Evolutionary conservation across 108 stramenopile species (phyloP), one percentile per base, ranked within the genome.

Genomic region (Skeletonema costatum): DNA sequence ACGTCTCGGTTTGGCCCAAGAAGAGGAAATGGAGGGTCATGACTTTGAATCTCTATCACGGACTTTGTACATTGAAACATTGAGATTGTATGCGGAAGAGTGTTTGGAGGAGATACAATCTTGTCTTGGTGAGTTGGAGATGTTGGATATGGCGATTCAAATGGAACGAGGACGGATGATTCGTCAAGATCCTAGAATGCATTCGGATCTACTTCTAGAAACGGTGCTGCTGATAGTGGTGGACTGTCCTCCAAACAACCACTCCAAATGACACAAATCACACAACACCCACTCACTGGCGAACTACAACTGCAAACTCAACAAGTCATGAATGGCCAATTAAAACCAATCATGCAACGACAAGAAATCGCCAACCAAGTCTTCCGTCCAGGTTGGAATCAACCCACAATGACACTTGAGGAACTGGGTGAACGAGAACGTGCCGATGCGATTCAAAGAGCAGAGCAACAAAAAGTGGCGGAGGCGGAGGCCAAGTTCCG

Each of bases 391-490:
- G 86, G 92, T 17, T 96, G 97, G 92, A 92, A 92, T 66, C 97
- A 87, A 69, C 98, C 98, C 6, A 99, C 98, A 39, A 97, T 99
- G 97, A 80, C 93, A 21, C 68, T 99, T 9, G 96, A 97, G 41
- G 97, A 98, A 72, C 78, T 98, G 46, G 98, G 87, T n/a, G 92
- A 97, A 33, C 59, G 84, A 7, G 98, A 99, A 85, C 74, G 90
- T 19, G 82, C 67, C 32, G 91, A 93, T 5, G 98, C 97, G 3
- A 86, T 92, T 46, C 89, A 86, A 66, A 78, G 96, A 41, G 88
- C 87, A n/a, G 85, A 75, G 30, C 73, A 82, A 13, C 93, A 95
- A 68, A 92, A 89, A n/a, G 74, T 79, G 66, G 86, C 87, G 0
- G 92, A 96, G 63, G 85, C 80, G 3, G 44, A 82, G 6, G 77